Evolutionary conservation across 306 rosid species (phyloP).

Genomic region (Dalbergia cultrata): DNA sequence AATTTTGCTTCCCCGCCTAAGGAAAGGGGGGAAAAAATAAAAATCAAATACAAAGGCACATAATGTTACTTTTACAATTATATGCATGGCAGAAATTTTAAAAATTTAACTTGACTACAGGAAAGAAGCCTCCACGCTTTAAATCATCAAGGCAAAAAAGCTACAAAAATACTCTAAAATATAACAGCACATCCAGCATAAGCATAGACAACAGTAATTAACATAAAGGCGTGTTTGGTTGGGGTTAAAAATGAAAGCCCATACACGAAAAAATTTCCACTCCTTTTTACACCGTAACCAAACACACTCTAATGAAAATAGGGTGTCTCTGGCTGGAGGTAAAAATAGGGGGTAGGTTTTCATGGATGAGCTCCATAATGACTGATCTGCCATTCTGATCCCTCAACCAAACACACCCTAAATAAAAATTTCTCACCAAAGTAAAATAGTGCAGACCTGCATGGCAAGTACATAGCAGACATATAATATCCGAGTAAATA

Average conservation of each 20-base stretch:
- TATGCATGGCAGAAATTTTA: background rate
- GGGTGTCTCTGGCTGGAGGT: no score
- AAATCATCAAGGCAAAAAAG: background rate
- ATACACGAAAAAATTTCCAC: no score
- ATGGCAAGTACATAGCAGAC: background rate
- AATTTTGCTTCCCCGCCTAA: conserved; percentile 58
- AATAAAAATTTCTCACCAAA: no score
- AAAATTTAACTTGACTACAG: background rate
- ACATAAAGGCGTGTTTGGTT: no score
- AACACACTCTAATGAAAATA: no score
- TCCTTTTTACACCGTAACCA: no score
- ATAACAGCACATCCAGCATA: conserved; percentile 24
- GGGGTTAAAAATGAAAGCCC: no score
- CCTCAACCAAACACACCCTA: no score
- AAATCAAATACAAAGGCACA: conserved; percentile 4
- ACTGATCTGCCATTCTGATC: no score
- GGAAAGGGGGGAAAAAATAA: conserved; percentile 39
- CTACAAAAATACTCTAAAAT: no score
- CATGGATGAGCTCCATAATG: no score
- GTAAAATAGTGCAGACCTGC: background rate
- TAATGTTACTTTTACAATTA: conserved; percentile 1
- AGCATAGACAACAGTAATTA: background rate
- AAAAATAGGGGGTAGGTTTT: no score
- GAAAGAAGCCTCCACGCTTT: conserved; percentile 21
- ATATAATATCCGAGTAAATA: background rate